Percentiles rank a stretch among this genome's conserved stretches.
phyloP scores from a whole-genome alignment of 78 protist species.

The Corallochytrium limacisporum region DNA sequence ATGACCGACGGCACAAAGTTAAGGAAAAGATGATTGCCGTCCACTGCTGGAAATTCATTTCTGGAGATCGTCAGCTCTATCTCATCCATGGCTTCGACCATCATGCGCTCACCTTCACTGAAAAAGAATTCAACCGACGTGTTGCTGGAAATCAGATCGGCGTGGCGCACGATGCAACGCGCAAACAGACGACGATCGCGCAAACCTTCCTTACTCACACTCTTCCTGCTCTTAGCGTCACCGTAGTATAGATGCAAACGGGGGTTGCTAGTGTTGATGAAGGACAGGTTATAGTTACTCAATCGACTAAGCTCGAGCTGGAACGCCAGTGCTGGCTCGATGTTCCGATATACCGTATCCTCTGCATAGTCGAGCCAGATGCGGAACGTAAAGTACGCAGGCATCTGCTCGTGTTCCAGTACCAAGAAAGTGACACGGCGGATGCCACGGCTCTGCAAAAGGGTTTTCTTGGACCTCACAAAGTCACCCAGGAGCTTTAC shows the following conservation, averaged over 20 bases:
- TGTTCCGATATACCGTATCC: conserved; percentile 64
- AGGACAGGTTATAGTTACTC: conserved; percentile 49
- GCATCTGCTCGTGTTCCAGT: background rate
- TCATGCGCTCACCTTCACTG: conserved; percentile 37
- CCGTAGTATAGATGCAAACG: conserved; percentile 58
- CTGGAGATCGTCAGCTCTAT: conserved; percentile 31
- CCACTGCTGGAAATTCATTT: no score
- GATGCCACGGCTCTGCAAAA: conserved; percentile 7
- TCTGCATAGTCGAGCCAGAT: no score
- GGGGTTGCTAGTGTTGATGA: conserved; percentile 22
- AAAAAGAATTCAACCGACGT: conserved; percentile 18
- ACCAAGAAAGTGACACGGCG: conserved; percentile 25
- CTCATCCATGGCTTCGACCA: conserved; percentile 40
- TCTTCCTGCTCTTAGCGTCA: conserved; percentile 23
- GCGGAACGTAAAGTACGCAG: conserved; percentile 67
- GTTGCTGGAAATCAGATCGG: conserved; percentile 13
- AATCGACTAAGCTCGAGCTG: conserved; percentile 62
- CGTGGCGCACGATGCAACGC: conserved; percentile 38
- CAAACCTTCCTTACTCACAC: background rate
- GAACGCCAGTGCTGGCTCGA: conserved; percentile 80
- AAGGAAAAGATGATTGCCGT: conserved; percentile 55
- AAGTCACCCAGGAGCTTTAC: no score
- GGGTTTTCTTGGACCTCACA: no score
- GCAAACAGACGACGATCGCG: conserved; percentile 62
- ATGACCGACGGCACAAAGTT: conserved; percentile 51